These are phyloP conservation scores for Aspergillus niger DNA, from an alignment of 2,329 filamentous ascomycete genomes.

Conservation along the genomic window DNA sequence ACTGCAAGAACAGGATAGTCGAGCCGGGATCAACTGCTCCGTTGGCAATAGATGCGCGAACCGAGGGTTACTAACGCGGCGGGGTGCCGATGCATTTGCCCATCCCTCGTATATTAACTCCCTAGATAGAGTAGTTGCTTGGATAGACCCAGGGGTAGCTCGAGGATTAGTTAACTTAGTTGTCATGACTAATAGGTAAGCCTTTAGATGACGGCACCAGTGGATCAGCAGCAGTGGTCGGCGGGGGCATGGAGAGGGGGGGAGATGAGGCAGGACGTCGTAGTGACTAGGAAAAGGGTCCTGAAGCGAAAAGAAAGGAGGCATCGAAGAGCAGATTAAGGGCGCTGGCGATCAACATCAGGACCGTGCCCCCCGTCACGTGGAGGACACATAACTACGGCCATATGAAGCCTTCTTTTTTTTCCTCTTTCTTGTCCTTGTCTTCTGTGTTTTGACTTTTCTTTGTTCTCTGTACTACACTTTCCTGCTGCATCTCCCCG, in stretches of 20 bases:
- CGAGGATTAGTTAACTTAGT: not conserved
- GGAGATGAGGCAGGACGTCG: conserved; percentile 14
- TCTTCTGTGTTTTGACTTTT: not conserved
- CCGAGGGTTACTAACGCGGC: conserved; percentile 1
- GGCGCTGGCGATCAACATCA: conserved; percentile 15
- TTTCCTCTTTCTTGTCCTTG: not conserved
- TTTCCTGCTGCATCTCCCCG: not conserved
- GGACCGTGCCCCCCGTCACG: conserved; percentile 20
- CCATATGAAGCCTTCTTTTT: not conserved
- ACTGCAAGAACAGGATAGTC: conserved; percentile 12
- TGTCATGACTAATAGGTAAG: not conserved
- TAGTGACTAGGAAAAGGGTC: not conserved
- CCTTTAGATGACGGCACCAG: conserved; percentile 8
- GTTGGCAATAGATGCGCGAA: conserved; percentile 10
- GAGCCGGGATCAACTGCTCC: conserved; percentile 17
- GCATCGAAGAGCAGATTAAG: conserved; percentile 11
- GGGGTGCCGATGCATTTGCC: conserved; percentile 6
- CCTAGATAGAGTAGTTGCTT: not conserved
- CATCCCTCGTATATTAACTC: conserved; percentile 1
- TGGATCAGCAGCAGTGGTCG: conserved; percentile 7
- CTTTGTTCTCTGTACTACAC: not conserved
- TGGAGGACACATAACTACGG: conserved; percentile 13
- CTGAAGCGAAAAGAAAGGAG: conserved; percentile 7
- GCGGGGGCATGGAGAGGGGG: conserved; percentile 12
- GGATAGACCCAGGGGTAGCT: not conserved